Evolutionary conservation across 2,329 filamentous ascomycete species (phyloP).

Genomic region (Botrytis aclada): DNA sequence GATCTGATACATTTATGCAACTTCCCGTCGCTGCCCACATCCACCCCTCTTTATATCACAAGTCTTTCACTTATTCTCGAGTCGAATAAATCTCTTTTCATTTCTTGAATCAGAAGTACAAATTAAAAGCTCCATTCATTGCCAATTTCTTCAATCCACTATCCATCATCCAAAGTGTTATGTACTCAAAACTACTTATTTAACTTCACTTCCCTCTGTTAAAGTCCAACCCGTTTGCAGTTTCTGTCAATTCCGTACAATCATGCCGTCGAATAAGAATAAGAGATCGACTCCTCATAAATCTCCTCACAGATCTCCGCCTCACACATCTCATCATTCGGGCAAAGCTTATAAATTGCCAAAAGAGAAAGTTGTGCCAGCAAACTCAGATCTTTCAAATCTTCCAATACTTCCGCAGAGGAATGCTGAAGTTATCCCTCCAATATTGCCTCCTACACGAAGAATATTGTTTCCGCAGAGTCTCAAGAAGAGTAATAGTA

Average conservation of each 20-base stretch:
- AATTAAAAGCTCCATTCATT: not conserved
- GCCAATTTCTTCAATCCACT: not conserved
- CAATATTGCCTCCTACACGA: not conserved
- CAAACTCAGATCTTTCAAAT: not conserved
- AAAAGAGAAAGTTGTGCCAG: not conserved
- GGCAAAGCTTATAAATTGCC: not conserved
- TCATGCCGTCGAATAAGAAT: not conserved
- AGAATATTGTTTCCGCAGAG: not conserved
- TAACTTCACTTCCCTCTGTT: not conserved
- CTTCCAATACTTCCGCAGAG: not conserved
- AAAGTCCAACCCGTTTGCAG: not conserved
- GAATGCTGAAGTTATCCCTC: too few relatives aligned
- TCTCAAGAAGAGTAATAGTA: not conserved
- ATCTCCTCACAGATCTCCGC: not conserved
- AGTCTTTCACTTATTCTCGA: not conserved
- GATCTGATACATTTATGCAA: not conserved
- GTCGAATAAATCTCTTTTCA: not conserved
- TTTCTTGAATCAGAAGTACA: not conserved
- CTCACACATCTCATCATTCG: not conserved
- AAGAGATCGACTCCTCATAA: not conserved
- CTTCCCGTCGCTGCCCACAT: not conserved
- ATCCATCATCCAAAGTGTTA: not conserved
- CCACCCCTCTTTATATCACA: not conserved
- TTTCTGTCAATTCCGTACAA: not conserved
- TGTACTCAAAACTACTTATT: not conserved